A percentile compares a stretch with the other conserved stretches of the same genome.
Evolutionary conservation across 441 rosid genomes (phyloP).

Genomic region (Adansonia madagascariensis): DNA sequence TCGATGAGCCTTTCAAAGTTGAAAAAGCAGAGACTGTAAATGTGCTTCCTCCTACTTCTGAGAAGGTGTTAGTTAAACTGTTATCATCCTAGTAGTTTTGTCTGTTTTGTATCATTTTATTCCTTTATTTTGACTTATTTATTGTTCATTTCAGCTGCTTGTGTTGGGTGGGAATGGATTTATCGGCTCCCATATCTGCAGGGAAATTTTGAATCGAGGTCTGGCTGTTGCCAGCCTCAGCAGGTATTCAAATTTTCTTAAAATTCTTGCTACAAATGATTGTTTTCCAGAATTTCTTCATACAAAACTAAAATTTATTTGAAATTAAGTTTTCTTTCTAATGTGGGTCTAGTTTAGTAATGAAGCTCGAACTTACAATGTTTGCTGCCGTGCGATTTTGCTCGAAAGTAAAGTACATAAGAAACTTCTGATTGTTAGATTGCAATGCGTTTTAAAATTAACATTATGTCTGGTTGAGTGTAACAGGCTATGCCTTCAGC

Average conservation of each 20-base stretch:
- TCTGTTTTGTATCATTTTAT: background rate
- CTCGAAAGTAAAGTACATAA: background rate
- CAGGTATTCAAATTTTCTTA: conserved; percentile 50
- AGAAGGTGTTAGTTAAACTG: conserved; percentile 54
- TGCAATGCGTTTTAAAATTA: background rate
- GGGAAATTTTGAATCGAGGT: conserved; percentile 81
- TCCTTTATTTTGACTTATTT: conserved; percentile 27
- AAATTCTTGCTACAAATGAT: background rate
- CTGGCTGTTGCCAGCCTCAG: conserved; percentile 84
- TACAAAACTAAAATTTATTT: background rate
- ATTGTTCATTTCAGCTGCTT: conserved; percentile 61
- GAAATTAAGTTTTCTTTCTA: background rate
- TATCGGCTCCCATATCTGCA: conserved; percentile 86
- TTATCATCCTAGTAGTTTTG: background rate
- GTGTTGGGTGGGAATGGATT: conserved; percentile 97
- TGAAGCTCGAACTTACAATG: background rate
- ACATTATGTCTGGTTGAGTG: too few relatives aligned
- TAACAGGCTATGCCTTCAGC: conserved; percentile 11
- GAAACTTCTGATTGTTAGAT: background rate
- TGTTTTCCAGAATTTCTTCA: background rate
- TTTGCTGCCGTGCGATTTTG: background rate
- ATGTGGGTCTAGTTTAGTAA: background rate
- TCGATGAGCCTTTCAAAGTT: conserved; percentile 70
- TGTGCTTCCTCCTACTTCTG: conserved; percentile 69
- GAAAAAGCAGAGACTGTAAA: conserved; percentile 91